Conservation (phyloP, 2,329 filamentous ascomycete genomes). For the Tricladium varicosporioides region DNA sequence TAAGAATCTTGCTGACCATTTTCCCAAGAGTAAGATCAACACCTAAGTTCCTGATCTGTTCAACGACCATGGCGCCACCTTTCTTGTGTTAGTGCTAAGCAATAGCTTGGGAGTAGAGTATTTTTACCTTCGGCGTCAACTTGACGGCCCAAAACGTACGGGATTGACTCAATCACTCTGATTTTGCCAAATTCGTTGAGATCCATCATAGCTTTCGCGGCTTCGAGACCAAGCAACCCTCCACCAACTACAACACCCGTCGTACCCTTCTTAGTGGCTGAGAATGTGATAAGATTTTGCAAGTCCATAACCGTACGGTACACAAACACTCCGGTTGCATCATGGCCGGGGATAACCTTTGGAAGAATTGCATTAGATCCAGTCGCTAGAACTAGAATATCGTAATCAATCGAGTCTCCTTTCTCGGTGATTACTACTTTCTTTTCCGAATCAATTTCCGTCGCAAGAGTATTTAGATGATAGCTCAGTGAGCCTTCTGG, state of each 20-base stretch:
- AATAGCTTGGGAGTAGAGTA: background rate
- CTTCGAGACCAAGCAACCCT: constrained; percentile 81
- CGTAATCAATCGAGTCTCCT: constrained; percentile 70
- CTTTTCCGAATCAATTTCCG: constrained; percentile 58
- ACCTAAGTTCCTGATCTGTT: constrained; percentile 75
- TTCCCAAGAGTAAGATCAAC: constrained; percentile 78
- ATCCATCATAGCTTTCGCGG: constrained; percentile 90
- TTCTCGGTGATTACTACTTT: constrained; percentile 70
- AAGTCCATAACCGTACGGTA: constrained; percentile 85
- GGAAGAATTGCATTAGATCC: constrained; percentile 78
- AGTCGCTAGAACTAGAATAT: constrained; percentile 79
- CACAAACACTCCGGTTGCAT: constrained; percentile 82
- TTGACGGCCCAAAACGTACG: constrained; percentile 80
- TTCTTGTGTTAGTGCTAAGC: background rate
- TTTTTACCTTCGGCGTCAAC: constrained; percentile 65
- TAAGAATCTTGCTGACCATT: constrained; percentile 69
- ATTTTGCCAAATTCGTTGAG: constrained; percentile 71
- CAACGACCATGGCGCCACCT: constrained; percentile 73
- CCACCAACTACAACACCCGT: constrained; percentile 79
- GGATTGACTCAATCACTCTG: constrained; percentile 76
- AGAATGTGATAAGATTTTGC: constrained; percentile 71
- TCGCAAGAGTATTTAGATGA: constrained; percentile 72
- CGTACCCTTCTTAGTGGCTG: constrained; percentile 62
- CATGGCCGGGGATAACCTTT: constrained; percentile 68
- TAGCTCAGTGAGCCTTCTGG: constrained; percentile 67